Evolutionary conservation across 2,329 filamentous ascomycete genomes (phyloP), one percentile per base, ranked within the genome.

Genomic region (Hortaea sp.): DNA sequence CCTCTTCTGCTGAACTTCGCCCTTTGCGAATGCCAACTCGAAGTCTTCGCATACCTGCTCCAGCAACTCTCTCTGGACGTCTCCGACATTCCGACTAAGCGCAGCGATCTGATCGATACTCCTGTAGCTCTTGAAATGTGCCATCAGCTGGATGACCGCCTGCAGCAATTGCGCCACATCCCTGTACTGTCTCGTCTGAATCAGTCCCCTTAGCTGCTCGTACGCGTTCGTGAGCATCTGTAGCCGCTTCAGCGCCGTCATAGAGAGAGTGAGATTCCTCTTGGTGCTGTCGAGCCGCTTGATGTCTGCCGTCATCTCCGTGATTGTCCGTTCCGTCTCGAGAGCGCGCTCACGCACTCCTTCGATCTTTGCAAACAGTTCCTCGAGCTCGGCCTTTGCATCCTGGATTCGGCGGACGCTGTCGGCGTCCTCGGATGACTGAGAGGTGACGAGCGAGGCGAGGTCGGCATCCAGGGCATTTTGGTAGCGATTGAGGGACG

Each of bases 221-320:
- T 97, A 98, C n/a, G 92, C 92, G 3, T 92, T 97, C 5, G 92
- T 97, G 63, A 98, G 72, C 92, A 98, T 98, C 74, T 98, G 92
- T 57, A 98, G 75, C 41, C 92, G 78, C 72, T 98, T 98, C 60
- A 98, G 73, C 20, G 90, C 90, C 39, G 92, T 98, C 92, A 98
- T 98, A 54, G 88, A 95, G 45, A 94, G 76, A 7, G 92, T 95
- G 51, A 98, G 75, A 67, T 98, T 98, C 66, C 84, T 84, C 73
- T 98, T 98, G 34, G 92, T 95, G 66, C 85, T 86, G 68, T 98
- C 92, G 53, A 98, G 76, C 55, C 90, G 82, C 72, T 98, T 98
- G 66, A 98, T 98, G 62, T 98, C 92, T 48, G 92, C 88, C 50
- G 92, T 98, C 92, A 98, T 98, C 56, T 88, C 88, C 41, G 90